phyloP scores from a whole-genome alignment of 2,329 filamentous ascomycete species.

The Aotearoamyces nothofagi region DNA sequence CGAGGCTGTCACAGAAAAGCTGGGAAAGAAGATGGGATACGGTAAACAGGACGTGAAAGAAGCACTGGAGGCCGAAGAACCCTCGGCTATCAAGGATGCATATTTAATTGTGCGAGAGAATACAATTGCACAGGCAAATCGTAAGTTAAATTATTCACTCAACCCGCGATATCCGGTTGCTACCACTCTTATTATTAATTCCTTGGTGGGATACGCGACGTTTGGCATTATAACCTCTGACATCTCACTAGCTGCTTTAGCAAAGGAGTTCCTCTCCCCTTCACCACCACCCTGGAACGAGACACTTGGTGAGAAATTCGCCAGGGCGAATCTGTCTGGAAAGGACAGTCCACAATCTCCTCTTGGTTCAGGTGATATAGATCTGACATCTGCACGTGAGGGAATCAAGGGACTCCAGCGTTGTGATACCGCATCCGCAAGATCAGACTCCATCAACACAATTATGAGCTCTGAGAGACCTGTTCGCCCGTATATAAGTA shows the following conservation, averaged over 20 bases:
- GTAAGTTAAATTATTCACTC: slow-evolving; percentile 43
- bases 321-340: background rate
- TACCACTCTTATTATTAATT: too few relatives aligned
- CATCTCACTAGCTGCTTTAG: too few relatives aligned
- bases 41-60: slow-evolving; percentile 90
- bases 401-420: too few relatives aligned
- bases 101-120: slow-evolving; percentile 98
- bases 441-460: slow-evolving; percentile 11
- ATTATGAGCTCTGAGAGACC: slow-evolving; percentile 17
- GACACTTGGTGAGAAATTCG: slow-evolving; percentile 2
- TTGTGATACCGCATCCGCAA: slow-evolving; percentile 1
- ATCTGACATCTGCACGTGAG: background rate
- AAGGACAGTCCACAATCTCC: background rate
- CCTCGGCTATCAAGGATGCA: slow-evolving; percentile 95
- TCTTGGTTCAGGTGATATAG: background rate
- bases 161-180: too few relatives aligned
- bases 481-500: slow-evolving; percentile 39
- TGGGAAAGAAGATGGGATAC: slow-evolving; percentile 97
- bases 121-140: slow-evolving; percentile 78
- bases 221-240: too few relatives aligned
- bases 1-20: slow-evolving; percentile 82
- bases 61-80: slow-evolving; percentile 79
- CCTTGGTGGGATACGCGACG: too few relatives aligned
- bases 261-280: slow-evolving; percentile 36
- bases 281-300: slow-evolving; percentile 37